A percentile compares a stretch with the other conserved stretches of the same genome.
These are phyloP conservation scores for Peribolospora baueri DNA, from an alignment of 768 basidiomycete species.

Conservation along the genomic window DNA sequence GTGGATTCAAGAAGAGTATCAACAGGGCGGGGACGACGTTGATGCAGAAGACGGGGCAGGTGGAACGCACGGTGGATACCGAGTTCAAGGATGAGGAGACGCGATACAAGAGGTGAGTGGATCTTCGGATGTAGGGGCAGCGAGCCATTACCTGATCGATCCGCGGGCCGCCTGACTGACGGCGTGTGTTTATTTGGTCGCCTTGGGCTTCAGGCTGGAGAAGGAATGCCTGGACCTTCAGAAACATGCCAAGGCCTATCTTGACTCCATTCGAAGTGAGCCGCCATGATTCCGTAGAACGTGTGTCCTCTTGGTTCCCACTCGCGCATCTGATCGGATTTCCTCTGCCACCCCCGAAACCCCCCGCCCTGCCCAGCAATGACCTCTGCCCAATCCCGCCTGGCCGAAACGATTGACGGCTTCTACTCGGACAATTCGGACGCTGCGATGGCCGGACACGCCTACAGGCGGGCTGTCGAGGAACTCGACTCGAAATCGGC, in stretches of 20 bases:
- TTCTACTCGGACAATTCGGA: slow-evolving; percentile 42
- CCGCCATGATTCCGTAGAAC: slow-evolving; percentile 4
- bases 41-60: slow-evolving; percentile 93
- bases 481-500: slow-evolving; percentile 69
- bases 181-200: neutral
- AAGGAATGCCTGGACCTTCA: slow-evolving; percentile 83
- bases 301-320: too few species aligned
- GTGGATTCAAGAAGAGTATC: slow-evolving; percentile 75
- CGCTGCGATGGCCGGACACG: slow-evolving; percentile 85
- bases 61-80: slow-evolving; percentile 79
- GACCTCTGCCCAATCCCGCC: slow-evolving; percentile 71
- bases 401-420: slow-evolving; percentile 76
- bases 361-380: slow-evolving; percentile 34
- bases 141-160: too few species aligned
- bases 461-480: slow-evolving; percentile 83
- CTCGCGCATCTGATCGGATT: neutral
- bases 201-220: slow-evolving; percentile 43
- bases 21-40: slow-evolving; percentile 90
- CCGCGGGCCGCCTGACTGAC: neutral
- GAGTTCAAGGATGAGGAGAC: slow-evolving; percentile 83
- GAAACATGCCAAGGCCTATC: slow-evolving; percentile 82
- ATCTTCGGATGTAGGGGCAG: neutral
- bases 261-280: slow-evolving; percentile 79
- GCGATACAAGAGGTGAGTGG: slow-evolving; percentile 59
- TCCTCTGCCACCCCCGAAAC: neutral